These are phyloP conservation scores for Beauveria pseudobassiana DNA, from an alignment of 2,329 filamentous ascomycete species.

Conservation along the genomic window DNA sequence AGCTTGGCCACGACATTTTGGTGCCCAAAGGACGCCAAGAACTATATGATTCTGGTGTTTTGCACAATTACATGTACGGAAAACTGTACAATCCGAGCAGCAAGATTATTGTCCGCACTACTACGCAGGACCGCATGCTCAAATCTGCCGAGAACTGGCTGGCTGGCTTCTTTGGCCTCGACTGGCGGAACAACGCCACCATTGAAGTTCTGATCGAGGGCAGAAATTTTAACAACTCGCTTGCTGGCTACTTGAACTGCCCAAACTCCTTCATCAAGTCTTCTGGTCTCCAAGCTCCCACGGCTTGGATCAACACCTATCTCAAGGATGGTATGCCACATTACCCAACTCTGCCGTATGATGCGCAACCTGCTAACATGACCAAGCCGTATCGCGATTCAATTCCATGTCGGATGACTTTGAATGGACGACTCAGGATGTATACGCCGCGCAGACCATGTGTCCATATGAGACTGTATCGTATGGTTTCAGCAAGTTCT, in stretches of 20 bases:
- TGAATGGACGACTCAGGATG: conserved; percentile 57
- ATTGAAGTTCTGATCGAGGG: conserved; percentile 66
- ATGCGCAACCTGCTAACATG: not conserved
- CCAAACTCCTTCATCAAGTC: conserved; percentile 49
- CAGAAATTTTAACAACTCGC: conserved; percentile 58
- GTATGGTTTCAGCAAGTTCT: conserved; percentile 68
- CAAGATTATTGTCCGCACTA: conserved; percentile 67
- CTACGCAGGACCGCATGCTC: conserved; percentile 70
- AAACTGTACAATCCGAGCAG: conserved; percentile 62
- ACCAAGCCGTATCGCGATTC: conserved; percentile 50
- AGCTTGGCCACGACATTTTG: conserved; percentile 63
- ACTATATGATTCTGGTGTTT: conserved; percentile 57
- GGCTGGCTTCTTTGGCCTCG: conserved; percentile 69
- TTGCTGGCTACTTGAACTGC: conserved; percentile 61
- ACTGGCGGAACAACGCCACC: conserved; percentile 65
- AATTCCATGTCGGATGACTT: conserved; percentile 45
- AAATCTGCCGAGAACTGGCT: conserved; percentile 72
- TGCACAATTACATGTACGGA: conserved; percentile 68
- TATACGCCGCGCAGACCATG: conserved; percentile 61
- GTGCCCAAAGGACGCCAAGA: conserved; percentile 67
- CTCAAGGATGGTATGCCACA: conserved; percentile 44
- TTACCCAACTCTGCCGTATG: not conserved
- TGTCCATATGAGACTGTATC: conserved; percentile 75
- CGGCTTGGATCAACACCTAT: conserved; percentile 57
- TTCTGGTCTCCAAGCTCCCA: conserved; percentile 45